phyloP scores from a whole-genome alignment of 1,284 basidiomycete genomes.

The Ganoderma multipileum region DNA sequence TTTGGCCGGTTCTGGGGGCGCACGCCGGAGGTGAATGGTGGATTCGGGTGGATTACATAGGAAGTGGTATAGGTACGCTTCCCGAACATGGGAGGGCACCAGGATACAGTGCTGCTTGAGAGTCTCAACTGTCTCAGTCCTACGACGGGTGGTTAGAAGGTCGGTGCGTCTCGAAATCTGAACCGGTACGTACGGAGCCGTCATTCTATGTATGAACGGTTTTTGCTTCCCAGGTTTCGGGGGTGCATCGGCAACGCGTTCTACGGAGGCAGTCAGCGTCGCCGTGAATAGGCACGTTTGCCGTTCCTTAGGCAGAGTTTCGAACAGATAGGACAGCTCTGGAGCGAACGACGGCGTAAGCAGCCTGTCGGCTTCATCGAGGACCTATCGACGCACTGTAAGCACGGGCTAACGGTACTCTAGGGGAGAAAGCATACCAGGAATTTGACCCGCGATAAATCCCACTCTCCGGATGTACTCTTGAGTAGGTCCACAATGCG shows the following conservation, averaged over 20 bases:
- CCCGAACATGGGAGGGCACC: constrained; percentile 94
- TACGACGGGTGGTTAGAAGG: constrained; percentile 39
- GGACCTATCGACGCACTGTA: constrained; percentile 57
- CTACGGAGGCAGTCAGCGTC: constrained; percentile 90
- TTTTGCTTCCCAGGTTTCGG: constrained; percentile 85
- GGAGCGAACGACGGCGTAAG: constrained; percentile 91
- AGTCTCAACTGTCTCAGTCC: constrained; percentile 85
- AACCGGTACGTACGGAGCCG: constrained; percentile 64
- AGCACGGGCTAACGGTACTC: no score
- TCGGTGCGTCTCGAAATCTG: constrained; percentile 17
- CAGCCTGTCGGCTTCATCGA: constrained; percentile 97
- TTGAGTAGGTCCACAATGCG: constrained; percentile 91
- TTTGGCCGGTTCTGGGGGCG: constrained; percentile 58
- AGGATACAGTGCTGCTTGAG: constrained; percentile 93
- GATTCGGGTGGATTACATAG: constrained; percentile 89
- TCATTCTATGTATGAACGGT: constrained; percentile 89
- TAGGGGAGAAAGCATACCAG: constrained; percentile 59
- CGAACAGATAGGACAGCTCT: constrained; percentile 85
- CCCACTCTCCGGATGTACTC: constrained; percentile 84
- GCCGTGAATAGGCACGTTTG: constrained; percentile 98
- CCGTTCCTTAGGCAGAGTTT: constrained; percentile 80
- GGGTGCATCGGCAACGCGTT: constrained; percentile 76
- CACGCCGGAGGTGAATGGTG: constrained; percentile 69
- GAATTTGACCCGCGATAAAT: constrained; percentile 85
- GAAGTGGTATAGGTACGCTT: constrained; percentile 91